Evolutionary conservation across 352 stramenopile species (phyloP), one percentile per base, ranked within the genome.

Genomic region (Globisporangium paddicum): DNA sequence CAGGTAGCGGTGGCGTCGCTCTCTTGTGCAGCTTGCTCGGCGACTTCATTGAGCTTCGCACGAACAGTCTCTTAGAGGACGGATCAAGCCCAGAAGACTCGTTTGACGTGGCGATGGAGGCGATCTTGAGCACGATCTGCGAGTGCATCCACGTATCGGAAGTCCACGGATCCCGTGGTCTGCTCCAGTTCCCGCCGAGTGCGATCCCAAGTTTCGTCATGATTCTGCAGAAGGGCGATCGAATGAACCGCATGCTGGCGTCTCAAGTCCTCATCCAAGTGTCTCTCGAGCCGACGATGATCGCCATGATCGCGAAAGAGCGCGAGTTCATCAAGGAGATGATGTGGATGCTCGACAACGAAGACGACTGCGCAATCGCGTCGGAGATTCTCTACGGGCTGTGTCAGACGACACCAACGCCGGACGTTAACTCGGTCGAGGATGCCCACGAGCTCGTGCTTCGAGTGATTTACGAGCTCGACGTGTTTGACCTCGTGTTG

Each of bases 351-450:
- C 64, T 93, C 16, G 80, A 87, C 35, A 84, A 68, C 37, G 79
- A 87, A 47, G 80, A 93, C 48, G 79, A 90, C 49, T 83, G 75
- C 58, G 77, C 73, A 2, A 68, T 89, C n/a, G 81, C 78, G 1
- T 89, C 83, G 0, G 77, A 93, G 51, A 89, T 93, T 58, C 52
- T 93, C 1, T 86, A 72, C 52, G 75, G 82, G 0, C 38, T 93
- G 1, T 90, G 79, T 55, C 75, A 79, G 11, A 90, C 82, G 13
- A 71, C 66, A 28, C 61, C 71, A 3, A 74, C 74, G 19, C 58
- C 59, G 35, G 58, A 52, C 16, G 42, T 28, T 3, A 51, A 49
- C 26, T 49, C 28, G 30, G 60, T 72, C 34, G 58, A 55, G 10
- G 58, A 64, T 44, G 67, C 55, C 6, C 76, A 86, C 19, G 65